These are phyloP conservation scores for Sphagnum fallax DNA, from an alignment of 228 moss, liverwort and hornwort genomes.

Conservation along the genomic window DNA sequence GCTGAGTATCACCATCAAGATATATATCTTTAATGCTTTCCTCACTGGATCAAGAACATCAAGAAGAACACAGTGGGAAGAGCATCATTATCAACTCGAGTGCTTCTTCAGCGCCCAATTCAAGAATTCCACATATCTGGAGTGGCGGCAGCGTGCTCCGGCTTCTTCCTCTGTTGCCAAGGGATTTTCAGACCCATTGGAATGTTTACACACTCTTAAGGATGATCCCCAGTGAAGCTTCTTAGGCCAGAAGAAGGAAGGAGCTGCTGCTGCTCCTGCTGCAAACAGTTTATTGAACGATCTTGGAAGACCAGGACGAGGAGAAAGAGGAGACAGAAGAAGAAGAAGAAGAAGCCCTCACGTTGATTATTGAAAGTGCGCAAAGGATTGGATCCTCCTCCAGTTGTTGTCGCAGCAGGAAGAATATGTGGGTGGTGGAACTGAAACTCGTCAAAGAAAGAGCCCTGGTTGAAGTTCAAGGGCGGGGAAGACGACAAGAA, in stretches of 20 bases:
- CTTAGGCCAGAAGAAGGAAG: too few relatives aligned
- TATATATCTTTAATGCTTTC: too few relatives aligned
- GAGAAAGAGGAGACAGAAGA: background rate
- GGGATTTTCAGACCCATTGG: background rate
- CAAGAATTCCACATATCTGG: too few relatives aligned
- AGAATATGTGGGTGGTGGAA: conserved; percentile 20
- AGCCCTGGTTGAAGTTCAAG: conserved; percentile 16
- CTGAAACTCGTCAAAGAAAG: conserved; percentile 71
- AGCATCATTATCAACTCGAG: too few relatives aligned
- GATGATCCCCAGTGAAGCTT: too few relatives aligned
- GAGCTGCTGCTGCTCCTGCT: background rate
- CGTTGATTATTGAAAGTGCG: conserved; percentile 68
- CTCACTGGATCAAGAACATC: too few relatives aligned
- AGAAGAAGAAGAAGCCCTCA: conserved; percentile 18
- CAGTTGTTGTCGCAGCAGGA: conserved; percentile 4
- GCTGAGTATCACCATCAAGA: too few relatives aligned
- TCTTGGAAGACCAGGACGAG: background rate
- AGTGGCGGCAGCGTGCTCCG: too few relatives aligned
- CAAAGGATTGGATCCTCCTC: conserved; percentile 46
- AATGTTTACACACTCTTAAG: too few relatives aligned
- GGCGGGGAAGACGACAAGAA: conserved; percentile 34
- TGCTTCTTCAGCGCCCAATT: too few relatives aligned
- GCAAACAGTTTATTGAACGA: background rate
- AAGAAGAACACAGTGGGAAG: too few relatives aligned
- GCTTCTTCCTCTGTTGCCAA: background rate